Evolutionary conservation across 2,329 filamentous ascomycete species (phyloP).

Genomic region (Colletotrichum sp.): DNA sequence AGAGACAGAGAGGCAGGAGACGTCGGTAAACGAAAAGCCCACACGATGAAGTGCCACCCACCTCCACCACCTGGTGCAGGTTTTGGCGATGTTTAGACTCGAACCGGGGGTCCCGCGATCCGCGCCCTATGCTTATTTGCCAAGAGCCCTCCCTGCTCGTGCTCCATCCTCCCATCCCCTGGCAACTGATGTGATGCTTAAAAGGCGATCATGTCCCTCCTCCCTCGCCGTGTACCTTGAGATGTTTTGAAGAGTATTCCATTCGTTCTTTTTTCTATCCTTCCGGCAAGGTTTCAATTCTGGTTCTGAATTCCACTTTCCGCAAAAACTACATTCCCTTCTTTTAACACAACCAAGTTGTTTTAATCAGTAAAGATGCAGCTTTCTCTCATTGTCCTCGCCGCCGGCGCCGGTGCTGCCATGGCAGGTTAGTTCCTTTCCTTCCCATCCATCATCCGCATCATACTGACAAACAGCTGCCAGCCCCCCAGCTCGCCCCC

Average conservation of each 20-base stretch:
- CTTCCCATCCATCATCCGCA: no score
- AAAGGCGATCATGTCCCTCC: slow-evolving; percentile 12
- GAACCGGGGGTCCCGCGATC: background rate
- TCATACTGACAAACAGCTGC: no score
- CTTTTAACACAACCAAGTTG: background rate
- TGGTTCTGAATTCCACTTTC: background rate
- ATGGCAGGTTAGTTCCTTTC: slow-evolving; percentile 6
- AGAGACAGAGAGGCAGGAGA: background rate
- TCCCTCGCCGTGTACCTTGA: background rate
- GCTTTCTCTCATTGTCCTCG: slow-evolving; percentile 16
- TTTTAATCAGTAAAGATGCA: slow-evolving; percentile 18
- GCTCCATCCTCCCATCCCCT: background rate
- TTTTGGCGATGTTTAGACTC: slow-evolving; percentile 16
- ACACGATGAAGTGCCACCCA: background rate
- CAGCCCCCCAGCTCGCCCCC: slow-evolving; percentile 9
- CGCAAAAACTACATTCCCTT: background rate
- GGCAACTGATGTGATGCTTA: slow-evolving; percentile 9
- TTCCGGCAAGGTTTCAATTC: slow-evolving; percentile 19
- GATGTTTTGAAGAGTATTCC: background rate
- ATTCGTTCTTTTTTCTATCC: slow-evolving; percentile 5
- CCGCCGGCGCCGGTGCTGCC: slow-evolving; percentile 13
- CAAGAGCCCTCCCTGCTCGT: background rate
- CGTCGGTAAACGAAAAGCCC: background rate
- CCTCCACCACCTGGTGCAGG: background rate
- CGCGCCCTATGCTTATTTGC: slow-evolving; percentile 9